These are phyloP conservation scores for Xanthoconium purpureum DNA, from an alignment of 768 basidiomycete genomes.

Conservation along the genomic window DNA sequence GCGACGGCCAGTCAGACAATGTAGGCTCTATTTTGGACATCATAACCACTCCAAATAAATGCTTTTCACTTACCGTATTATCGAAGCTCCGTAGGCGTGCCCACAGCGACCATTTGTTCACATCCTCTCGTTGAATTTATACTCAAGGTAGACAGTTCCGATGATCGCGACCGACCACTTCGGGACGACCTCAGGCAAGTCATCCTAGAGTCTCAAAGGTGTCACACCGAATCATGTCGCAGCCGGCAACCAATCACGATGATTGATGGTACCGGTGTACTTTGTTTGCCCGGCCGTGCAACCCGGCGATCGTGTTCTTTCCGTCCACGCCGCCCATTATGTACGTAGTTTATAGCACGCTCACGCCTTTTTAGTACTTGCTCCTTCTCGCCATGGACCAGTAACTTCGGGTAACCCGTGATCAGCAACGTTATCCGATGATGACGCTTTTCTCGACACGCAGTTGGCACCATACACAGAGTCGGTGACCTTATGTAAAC, in stretches of 20 bases:
- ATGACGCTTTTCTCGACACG: no score
- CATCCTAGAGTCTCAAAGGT: background rate
- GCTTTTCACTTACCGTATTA: background rate
- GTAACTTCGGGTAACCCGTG: no score
- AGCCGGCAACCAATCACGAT: background rate
- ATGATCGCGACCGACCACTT: background rate
- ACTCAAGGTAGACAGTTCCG: background rate
- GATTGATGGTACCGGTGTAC: no score
- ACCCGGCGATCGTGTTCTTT: no score
- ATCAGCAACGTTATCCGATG: no score
- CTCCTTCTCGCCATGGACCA: no score
- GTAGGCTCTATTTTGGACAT: conserved; percentile 7
- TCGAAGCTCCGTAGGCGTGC: background rate
- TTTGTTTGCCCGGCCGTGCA: no score
- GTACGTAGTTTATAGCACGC: no score
- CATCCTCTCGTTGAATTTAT: background rate
- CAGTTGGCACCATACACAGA: no score
- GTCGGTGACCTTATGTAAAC: no score
- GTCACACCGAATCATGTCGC: background rate
- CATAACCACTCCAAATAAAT: background rate
- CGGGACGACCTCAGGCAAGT: background rate
- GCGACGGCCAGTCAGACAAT: conserved; percentile 3
- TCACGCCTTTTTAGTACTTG: no score
- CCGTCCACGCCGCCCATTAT: no score
- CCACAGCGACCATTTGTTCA: background rate